These are phyloP conservation scores for Nemania sp. DNA, from an alignment of 2,329 filamentous ascomycete species.

Conservation along the genomic window DNA sequence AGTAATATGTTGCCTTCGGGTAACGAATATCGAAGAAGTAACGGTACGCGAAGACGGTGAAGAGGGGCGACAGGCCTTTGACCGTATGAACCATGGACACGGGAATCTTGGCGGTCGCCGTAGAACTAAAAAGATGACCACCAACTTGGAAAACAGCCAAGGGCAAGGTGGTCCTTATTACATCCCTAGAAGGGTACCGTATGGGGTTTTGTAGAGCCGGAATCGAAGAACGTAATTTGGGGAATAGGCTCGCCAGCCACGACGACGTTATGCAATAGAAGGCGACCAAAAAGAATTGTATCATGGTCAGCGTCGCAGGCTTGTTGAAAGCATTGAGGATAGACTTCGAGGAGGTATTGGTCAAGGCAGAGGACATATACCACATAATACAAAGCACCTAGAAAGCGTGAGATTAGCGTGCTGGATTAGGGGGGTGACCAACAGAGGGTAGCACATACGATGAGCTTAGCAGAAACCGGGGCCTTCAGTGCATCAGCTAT, in stretches of 20 bases:
- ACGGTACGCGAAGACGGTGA: slow-evolving; percentile 94
- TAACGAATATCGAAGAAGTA: slow-evolving; percentile 90
- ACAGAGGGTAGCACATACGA: slow-evolving; percentile 69
- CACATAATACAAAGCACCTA: slow-evolving; percentile 88
- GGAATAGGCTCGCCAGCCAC: slow-evolving; percentile 79
- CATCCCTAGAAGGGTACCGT: slow-evolving; percentile 80
- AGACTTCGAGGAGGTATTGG: slow-evolving; percentile 97
- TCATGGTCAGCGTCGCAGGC: slow-evolving; percentile 88
- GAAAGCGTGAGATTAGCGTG: slow-evolving; percentile 47
- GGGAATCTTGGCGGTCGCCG: slow-evolving; percentile 92
- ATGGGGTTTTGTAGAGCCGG: slow-evolving; percentile 88
- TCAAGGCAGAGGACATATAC: slow-evolving; percentile 95
- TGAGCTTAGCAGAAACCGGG: slow-evolving; percentile 86
- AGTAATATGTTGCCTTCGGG: slow-evolving; percentile 86
- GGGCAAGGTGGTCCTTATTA: slow-evolving; percentile 89
- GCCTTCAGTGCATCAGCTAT: slow-evolving; percentile 91
- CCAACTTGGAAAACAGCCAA: slow-evolving; percentile 92
- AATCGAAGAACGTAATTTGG: slow-evolving; percentile 75
- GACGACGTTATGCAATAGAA: slow-evolving; percentile 86
- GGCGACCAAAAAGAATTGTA: slow-evolving; percentile 94
- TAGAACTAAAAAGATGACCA: slow-evolving; percentile 93
- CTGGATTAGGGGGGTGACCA: slow-evolving; percentile 35
- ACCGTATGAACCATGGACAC: slow-evolving; percentile 98
- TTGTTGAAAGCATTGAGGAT: slow-evolving; percentile 93
- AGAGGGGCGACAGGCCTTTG: slow-evolving; percentile 94